Conservation (phyloP, 2,329 filamentous ascomycete genomes). For the Trichoderma citrinoviride region DNA sequence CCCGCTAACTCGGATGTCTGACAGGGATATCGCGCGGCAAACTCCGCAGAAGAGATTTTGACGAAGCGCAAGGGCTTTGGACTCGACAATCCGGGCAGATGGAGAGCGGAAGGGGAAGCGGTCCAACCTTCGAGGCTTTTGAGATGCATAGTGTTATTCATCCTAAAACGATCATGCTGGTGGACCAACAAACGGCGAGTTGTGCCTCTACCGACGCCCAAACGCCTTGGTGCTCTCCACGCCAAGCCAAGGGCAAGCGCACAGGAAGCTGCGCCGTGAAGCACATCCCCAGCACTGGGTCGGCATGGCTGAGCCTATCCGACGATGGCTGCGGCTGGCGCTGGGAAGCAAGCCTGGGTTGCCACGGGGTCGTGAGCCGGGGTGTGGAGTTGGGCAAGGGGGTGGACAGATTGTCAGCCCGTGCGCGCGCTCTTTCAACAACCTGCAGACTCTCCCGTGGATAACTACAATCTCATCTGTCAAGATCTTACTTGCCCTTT, state of each 20-base stretch:
- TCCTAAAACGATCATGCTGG: slow-evolving; percentile 25
- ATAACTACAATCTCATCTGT: slow-evolving; percentile 10
- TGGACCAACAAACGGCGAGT: slow-evolving; percentile 23
- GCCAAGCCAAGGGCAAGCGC: neutral
- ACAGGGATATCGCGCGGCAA: slow-evolving; percentile 23
- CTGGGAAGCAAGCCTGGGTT: slow-evolving; percentile 22
- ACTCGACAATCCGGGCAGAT: neutral
- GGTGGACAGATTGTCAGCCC: slow-evolving; percentile 16
- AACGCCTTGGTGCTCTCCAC: slow-evolving; percentile 15
- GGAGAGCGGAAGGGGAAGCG: neutral
- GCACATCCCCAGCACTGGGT: slow-evolving; percentile 34
- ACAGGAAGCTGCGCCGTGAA: slow-evolving; percentile 21
- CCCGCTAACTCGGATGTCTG: slow-evolving; percentile 23
- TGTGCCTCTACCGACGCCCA: slow-evolving; percentile 16
- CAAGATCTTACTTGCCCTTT: slow-evolving; percentile 17
- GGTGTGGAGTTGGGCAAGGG: slow-evolving; percentile 16
- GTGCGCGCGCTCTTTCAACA: slow-evolving; percentile 18
- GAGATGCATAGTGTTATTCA: too few species aligned
- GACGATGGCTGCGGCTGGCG: slow-evolving; percentile 33
- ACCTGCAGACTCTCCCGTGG: slow-evolving; percentile 6
- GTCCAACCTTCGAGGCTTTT: neutral
- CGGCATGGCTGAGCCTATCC: slow-evolving; percentile 37
- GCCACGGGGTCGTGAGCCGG: slow-evolving; percentile 21
- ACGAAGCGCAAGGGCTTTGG: slow-evolving; percentile 1
- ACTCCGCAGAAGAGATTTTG: neutral